These are phyloP conservation scores for Selenicereus undatus DNA, from an alignment of 148 eudicot genomes.

Conservation along the genomic window DNA sequence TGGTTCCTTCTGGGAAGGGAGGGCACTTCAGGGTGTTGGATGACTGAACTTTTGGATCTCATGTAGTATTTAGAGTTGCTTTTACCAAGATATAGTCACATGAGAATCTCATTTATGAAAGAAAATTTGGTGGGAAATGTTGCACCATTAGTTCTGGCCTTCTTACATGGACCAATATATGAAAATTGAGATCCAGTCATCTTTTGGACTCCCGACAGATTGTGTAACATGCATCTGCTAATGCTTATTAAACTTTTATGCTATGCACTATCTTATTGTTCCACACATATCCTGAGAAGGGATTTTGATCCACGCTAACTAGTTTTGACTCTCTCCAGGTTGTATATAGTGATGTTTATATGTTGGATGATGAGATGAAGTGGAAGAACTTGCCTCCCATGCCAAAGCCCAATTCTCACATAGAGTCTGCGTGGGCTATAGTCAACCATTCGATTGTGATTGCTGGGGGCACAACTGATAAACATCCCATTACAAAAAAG, in stretches of 20 bases:
- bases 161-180: too few species aligned
- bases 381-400: conserved; percentile 90
- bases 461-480: conserved; percentile 96
- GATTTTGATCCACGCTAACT: not conserved
- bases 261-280: too few species aligned
- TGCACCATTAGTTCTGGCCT: too few species aligned
- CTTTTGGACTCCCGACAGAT: too few species aligned
- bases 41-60: not conserved
- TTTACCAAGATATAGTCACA: not conserved
- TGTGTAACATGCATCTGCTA: too few species aligned
- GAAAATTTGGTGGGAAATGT: too few species aligned
- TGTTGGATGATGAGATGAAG: conserved; percentile 94
- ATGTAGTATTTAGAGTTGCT: not conserved
- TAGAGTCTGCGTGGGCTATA: conserved; percentile 89
- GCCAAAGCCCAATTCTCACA: conserved; percentile 98
- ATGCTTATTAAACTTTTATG: too few species aligned
- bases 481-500: conserved; percentile 88
- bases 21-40: not conserved
- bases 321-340: conserved; percentile 38
- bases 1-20: not conserved
- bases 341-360: conserved; percentile 78
- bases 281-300: not conserved
- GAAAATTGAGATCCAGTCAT: too few species aligned
- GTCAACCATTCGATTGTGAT: conserved; percentile 70
- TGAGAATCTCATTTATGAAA: too few species aligned